Conservation (phyloP, 148 eudicot genomes). For the Fagopyrum esculentum region DNA sequence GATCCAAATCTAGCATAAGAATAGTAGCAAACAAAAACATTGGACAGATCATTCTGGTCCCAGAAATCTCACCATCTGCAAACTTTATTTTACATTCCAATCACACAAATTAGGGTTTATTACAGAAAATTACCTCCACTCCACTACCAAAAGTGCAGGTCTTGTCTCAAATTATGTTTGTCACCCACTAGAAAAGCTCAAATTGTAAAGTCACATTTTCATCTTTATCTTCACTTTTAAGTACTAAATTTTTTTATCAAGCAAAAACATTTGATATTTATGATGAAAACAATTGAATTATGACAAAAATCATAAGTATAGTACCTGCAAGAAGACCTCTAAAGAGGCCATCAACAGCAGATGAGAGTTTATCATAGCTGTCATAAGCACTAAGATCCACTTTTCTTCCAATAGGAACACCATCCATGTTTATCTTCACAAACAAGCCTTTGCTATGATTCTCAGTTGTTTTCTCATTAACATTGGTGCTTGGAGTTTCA, state of each 20-base stretch:
- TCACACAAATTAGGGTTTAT: neutral
- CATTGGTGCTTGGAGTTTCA: slow-evolving; percentile 22
- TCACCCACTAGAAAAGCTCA: neutral
- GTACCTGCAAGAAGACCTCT: slow-evolving; percentile 88
- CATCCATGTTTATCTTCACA: slow-evolving; percentile 98
- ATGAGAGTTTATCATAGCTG: slow-evolving; percentile 69
- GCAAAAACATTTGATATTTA: neutral
- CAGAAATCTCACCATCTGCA: slow-evolving; percentile 3
- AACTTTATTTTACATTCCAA: neutral
- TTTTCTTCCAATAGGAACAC: slow-evolving; percentile 94
- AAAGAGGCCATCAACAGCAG: slow-evolving; percentile 82
- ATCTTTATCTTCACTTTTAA: neutral
- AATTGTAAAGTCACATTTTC: neutral
- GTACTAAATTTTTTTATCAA: neutral
- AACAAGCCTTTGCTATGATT: slow-evolving; percentile 46
- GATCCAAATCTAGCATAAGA: slow-evolving; percentile 8
- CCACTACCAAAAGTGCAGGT: neutral
- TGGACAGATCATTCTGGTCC: slow-evolving; percentile 10
- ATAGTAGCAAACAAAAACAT: slow-evolving; percentile 12
- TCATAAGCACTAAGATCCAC: slow-evolving; percentile 70
- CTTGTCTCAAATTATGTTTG: neutral
- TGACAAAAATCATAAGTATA: neutral
- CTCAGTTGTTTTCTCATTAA: slow-evolving; percentile 33
- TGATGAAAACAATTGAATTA: neutral
- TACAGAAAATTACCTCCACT: neutral